A percentile compares a stretch with the other conserved stretches of the same genome.
These are phyloP conservation scores for Colletotrichum siamense DNA, from an alignment of 2,329 filamentous ascomycete genomes.

Conservation along the genomic window DNA sequence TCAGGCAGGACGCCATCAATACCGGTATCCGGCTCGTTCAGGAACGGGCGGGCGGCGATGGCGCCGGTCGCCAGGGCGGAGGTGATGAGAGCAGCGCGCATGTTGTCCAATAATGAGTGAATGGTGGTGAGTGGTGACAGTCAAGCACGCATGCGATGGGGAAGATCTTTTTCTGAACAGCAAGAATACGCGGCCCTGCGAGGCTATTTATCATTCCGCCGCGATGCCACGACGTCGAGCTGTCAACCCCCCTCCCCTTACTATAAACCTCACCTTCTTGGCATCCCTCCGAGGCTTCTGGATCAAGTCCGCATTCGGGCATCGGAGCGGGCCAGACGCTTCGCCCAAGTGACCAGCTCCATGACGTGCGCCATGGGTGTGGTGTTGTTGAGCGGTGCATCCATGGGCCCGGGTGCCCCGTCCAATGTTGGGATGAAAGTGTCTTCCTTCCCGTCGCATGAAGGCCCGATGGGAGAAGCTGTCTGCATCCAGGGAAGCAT, in stretches of 20 bases:
- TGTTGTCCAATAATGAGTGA: conserved; percentile 21
- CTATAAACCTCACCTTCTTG: not conserved
- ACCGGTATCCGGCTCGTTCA: conserved; percentile 52
- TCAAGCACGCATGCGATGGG: not conserved
- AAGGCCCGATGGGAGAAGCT: not conserved
- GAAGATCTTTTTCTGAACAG: not conserved
- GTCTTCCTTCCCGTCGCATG: not conserved
- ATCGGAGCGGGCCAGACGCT: not conserved
- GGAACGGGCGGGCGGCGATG: conserved; percentile 46
- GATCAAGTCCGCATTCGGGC: not conserved
- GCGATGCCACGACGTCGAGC: not conserved
- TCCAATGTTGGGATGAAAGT: not conserved
- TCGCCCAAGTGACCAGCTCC: not conserved
- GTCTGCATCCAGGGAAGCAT: not conserved
- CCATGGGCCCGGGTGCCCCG: not conserved
- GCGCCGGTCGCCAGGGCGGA: conserved; percentile 36
- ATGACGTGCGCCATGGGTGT: conserved; percentile 20
- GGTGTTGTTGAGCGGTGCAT: not conserved
- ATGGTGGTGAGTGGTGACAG: not conserved
- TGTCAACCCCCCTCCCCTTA: not conserved
- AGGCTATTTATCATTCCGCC: conserved; percentile 6
- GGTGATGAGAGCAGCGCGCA: conserved; percentile 31
- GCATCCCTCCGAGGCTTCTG: not conserved
- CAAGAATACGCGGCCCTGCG: not conserved
- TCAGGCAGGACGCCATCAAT: conserved; percentile 42